A percentile compares a stretch with the other conserved stretches of the same genome.
Conservation (phyloP, 2,329 filamentous ascomycete genomes). For the Samsoniella hepiali region DNA sequence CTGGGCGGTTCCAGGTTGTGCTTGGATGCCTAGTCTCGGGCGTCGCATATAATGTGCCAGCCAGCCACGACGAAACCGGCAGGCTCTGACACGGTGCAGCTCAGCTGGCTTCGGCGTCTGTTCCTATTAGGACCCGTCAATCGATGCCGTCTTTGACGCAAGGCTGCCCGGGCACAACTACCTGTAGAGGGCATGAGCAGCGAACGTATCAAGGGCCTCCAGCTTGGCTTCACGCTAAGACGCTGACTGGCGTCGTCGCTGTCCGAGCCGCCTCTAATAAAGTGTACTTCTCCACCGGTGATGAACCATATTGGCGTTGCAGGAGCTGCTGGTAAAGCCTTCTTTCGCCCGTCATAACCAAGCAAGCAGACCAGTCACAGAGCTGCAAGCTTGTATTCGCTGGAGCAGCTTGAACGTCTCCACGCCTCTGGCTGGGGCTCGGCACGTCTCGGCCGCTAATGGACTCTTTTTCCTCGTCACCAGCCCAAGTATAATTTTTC, state of each 20-base stretch:
- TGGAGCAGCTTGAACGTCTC: not conserved
- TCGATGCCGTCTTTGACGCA: not conserved
- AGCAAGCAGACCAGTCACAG: not conserved
- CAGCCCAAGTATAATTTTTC: conserved; percentile 10
- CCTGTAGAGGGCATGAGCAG: not conserved
- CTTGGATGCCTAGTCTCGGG: not conserved
- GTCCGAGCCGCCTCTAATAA: not conserved
- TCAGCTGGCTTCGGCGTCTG: not conserved
- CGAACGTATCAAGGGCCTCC: not conserved
- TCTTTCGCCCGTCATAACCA: too few species aligned
- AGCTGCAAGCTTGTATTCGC: not conserved
- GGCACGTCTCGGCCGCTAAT: not conserved
- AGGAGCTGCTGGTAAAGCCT: not conserved
- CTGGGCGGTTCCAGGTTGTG: not conserved
- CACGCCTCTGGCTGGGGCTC: not conserved
- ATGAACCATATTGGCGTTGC: not conserved
- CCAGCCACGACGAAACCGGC: not conserved
- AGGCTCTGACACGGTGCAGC: not conserved
- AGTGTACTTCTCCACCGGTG: not conserved
- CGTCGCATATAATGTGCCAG: too few species aligned
- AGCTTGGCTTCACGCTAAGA: not conserved
- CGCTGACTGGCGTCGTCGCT: conserved; percentile 9
- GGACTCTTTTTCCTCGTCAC: not conserved
- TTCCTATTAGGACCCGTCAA: not conserved
- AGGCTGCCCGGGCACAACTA: not conserved